Evolutionary conservation across 73 alveolate genomes (phyloP).

Genomic region (Tetrahymena elliotti): DNA sequence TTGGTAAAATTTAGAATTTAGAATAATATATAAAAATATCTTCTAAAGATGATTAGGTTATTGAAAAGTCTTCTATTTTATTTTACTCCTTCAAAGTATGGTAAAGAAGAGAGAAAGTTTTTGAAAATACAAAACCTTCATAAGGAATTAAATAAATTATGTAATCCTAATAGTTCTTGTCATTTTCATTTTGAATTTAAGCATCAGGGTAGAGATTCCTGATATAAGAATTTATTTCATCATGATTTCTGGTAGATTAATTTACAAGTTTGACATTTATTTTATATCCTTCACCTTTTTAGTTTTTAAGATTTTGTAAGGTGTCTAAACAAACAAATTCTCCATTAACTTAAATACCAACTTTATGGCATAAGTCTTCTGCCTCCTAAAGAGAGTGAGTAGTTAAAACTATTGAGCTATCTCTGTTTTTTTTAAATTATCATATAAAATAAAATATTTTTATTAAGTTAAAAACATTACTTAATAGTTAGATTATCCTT

Average conservation of each 20-base stretch:
- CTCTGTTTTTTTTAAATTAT: slow-evolving; percentile 7
- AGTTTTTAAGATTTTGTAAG: slow-evolving; percentile 69
- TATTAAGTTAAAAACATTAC: not conserved
- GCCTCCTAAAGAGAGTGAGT: slow-evolving; percentile 96
- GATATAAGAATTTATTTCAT: not conserved
- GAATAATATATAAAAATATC: not conserved
- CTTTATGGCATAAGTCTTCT: slow-evolving; percentile 82
- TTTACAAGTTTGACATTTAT: slow-evolving; percentile 52
- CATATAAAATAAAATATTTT: too few species aligned
- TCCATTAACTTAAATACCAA: slow-evolving; percentile 81
- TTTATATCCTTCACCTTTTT: slow-evolving; percentile 83
- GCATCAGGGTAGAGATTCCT: not conserved
- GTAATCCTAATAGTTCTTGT: not conserved
- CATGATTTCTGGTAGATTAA: slow-evolving; percentile 43
- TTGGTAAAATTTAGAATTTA: not conserved
- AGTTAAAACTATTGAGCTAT: slow-evolving; percentile 71
- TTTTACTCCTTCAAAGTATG: not conserved
- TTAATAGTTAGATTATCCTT: not conserved
- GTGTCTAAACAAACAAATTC: slow-evolving; percentile 68
- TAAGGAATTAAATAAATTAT: not conserved
- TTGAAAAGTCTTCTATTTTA: not conserved
- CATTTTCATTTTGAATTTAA: not conserved
- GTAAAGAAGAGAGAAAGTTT: not conserved
- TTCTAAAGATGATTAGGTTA: not conserved
- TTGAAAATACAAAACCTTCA: not conserved